Percentiles rank a stretch among this genome's conserved stretches.
phyloP scores from a whole-genome alignment of 1,284 basidiomycete species.

The Cryptococcus sp. region DNA sequence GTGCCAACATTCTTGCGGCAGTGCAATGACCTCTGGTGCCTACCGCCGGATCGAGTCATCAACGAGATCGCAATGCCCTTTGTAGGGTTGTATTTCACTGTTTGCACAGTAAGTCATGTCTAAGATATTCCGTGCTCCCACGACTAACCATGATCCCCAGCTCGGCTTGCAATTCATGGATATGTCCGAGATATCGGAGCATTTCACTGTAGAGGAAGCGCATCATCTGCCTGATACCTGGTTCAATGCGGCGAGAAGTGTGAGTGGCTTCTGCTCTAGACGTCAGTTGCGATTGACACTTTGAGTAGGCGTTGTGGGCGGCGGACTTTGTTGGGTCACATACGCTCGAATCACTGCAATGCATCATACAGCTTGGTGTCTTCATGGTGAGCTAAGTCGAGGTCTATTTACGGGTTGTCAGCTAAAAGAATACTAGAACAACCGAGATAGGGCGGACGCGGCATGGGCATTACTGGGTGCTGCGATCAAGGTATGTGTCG shows the following conservation, averaged over 20 bases:
- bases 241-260: slow-evolving; percentile 47
- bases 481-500: slow-evolving; percentile 47
- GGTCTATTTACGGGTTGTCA: neutral
- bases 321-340: slow-evolving; percentile 52
- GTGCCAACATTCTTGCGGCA: slow-evolving; percentile 51
- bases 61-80: slow-evolving; percentile 52
- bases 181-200: slow-evolving; percentile 36
- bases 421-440: slow-evolving; percentile 37
- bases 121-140: neutral
- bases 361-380: slow-evolving; percentile 48
- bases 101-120: slow-evolving; percentile 41
- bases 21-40: slow-evolving; percentile 51
- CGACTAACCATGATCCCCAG: slow-evolving; percentile 14
- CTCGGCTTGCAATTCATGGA: slow-evolving; percentile 54
- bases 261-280: slow-evolving; percentile 17
- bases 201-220: slow-evolving; percentile 48
- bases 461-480: slow-evolving; percentile 54
- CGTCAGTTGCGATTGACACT: neutral
- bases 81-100: slow-evolving; percentile 48
- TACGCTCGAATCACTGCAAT: slow-evolving; percentile 50
- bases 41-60: slow-evolving; percentile 43
- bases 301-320: slow-evolving; percentile 44
- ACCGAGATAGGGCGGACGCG: slow-evolving; percentile 52
- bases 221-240: slow-evolving; percentile 46
- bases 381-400: slow-evolving; percentile 40